Base-by-base conservation (phyloP, 2,329 filamentous ascomycete genomes). In the Lachnum nothofagi region DNA sequence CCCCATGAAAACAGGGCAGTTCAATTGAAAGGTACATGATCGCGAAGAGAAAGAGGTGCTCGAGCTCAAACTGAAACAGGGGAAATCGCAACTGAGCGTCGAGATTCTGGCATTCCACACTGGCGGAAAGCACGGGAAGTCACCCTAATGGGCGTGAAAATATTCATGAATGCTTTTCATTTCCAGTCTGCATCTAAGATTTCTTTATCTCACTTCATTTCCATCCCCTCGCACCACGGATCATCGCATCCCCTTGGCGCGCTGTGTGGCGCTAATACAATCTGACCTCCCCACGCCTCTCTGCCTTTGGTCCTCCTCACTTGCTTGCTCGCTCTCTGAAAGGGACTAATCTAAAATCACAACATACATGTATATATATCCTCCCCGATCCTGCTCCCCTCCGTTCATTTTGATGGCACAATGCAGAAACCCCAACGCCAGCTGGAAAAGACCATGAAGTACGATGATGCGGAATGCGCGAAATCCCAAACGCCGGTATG, bases 401-500 rank as follows among this genome's bases (percentile, higher is more conserved):
- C 38, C 17, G 38, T 22, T 14, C 4, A 16, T 35, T n/a, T 33
- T 43, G 27, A 33, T 34, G 23, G 23, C 47, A 49, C 24, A 44
- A 37, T 42, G 27, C 19, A 42, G 25, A 40, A 35, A 48, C 48
- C 49, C 40, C 16, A 49, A 56, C 53, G 48, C 53, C 53, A 44
- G 25, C 25, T 48, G 33, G 22, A 44, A 38, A 41, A 23, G 31
- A 39, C 23, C 43, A 24, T 35, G 29, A 40, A 56, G 44, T 48
- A 42, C n/a, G 41, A 46, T 47, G 49, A 44, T 22, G 23, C 42
- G 51, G 46, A 46, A 34, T 46, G 34, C 20, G 35, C 38, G 44
- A 38, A 52, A 50, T 44, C 50, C 56, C 47, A 44, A 54, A 57
- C 56, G 56, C 56, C 54, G 9, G 29, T 48, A 57, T 55, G 54